Base-by-base conservation (phyloP, 139 green algal species). In the Pleodorina starrii region DNA sequence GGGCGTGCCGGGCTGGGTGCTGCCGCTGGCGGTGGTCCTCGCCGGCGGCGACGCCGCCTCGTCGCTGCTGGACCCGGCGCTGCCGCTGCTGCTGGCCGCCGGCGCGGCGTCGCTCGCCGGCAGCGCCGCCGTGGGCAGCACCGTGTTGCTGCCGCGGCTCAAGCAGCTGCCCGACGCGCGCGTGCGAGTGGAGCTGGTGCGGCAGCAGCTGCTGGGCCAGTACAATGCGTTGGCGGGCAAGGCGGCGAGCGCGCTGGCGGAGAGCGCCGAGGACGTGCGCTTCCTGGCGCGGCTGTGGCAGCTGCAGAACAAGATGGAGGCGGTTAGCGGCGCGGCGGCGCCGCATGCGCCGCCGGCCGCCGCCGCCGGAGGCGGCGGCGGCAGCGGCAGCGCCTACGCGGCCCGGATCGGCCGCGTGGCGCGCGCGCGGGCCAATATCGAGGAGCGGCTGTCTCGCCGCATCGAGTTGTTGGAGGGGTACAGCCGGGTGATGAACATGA, bases 261-360 rank as follows among this genome's bases (percentile, higher is more conserved):
- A 96, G 42, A 86, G 85, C 5, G 78, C 85, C 5, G 96, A 97
- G 50, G 97, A 99, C 74, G 91, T 98, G 59, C 92, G 95, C 10
- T 92, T 96, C 76, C 94, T 99, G 38, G 97, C 97, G 4, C 92
- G 92, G 35, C 86, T 99, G 76, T 98, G 96, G 93, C 97, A 99
- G 94, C 92, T 99, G 78, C 93, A 97, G 83, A 94, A 92, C 79
- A 98, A 98, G 86, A 98, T 98, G 97, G 90, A 95, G 84, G 91
- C 95, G 0, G 95, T 98, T 11, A 93, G 79, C 44, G 83, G 27
- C 44, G 36, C 76, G 35, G 25, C 44, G 1, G 12, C 27, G 63
- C n/a, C n/a, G n/a, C n/a, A n/a, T n/a, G 19, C 40, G 85, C 27
- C 25, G 68, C 23, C 14, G 35, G n/a, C 2, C 38, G 73, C 46